Percentiles rank a stretch among this genome's conserved stretches.
Evolutionary conservation across 768 basidiomycete genomes (phyloP).

Genomic region (Tricholoma sp.): DNA sequence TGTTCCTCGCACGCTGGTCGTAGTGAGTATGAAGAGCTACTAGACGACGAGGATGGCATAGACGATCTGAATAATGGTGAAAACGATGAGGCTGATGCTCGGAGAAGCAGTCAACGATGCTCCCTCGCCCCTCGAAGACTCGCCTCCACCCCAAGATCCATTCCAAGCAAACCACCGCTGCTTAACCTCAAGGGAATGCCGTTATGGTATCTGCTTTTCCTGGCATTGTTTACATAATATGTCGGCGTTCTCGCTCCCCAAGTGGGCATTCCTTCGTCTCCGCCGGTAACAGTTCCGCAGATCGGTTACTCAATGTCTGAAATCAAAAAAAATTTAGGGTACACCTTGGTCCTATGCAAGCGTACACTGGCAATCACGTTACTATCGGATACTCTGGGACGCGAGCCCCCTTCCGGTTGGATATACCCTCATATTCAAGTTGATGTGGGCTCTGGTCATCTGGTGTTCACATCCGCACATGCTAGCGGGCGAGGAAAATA

Average conservation of each 20-base stretch:
- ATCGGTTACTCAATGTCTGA: too few species aligned
- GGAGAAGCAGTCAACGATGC: neutral
- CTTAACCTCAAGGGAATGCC: neutral
- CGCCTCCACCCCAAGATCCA: neutral
- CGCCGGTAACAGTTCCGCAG: neutral
- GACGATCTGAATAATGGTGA: too few species aligned
- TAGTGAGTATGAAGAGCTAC: too few species aligned
- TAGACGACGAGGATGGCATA: too few species aligned
- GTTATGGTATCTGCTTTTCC: neutral
- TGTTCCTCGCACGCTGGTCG: too few species aligned
- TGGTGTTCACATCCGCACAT: neutral
- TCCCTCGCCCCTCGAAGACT: neutral
- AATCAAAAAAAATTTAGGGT: too few species aligned
- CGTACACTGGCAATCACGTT: too few species aligned
- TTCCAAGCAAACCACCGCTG: neutral
- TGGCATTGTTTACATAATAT: neutral
- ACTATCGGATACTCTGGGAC: too few species aligned
- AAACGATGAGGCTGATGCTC: too few species aligned
- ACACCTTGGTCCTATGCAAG: too few species aligned
- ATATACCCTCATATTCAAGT: neutral
- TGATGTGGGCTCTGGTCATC: neutral
- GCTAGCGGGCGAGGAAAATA: neutral
- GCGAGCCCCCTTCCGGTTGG: too few species aligned
- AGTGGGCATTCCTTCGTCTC: neutral
- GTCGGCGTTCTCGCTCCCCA: neutral